Conservation (phyloP, 352 stramenopile species). For the Phytophthora citrophthora region DNA sequence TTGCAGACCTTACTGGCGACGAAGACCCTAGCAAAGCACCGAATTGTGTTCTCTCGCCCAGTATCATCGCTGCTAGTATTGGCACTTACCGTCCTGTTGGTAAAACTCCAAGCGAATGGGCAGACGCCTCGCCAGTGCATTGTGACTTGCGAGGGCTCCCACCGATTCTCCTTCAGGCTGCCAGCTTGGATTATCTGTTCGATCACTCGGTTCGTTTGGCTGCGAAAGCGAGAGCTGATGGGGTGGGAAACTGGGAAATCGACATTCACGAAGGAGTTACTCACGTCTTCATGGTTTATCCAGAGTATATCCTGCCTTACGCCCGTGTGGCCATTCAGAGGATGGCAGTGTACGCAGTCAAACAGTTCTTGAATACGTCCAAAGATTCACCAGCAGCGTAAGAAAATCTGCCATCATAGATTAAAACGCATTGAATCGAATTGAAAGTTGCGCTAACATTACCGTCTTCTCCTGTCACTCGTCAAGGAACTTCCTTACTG, state of each 20-base stretch:
- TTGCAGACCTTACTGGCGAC: conserved; percentile 7
- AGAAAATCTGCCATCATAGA: too few relatives aligned
- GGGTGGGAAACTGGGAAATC: conserved; percentile 26
- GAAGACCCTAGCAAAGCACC: neutral
- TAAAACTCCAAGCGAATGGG: conserved; percentile 8
- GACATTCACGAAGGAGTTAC: conserved; percentile 29
- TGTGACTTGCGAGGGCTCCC: conserved; percentile 27
- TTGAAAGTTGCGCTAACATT: too few relatives aligned
- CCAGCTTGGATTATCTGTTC: conserved; percentile 22
- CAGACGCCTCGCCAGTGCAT: conserved; percentile 31
- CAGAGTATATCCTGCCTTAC: conserved; percentile 24
- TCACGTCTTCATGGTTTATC: conserved; percentile 31
- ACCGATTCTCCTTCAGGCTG: conserved; percentile 28
- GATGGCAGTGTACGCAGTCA: conserved; percentile 26
- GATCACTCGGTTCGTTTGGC: conserved; percentile 18
- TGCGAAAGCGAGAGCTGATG: conserved; percentile 35
- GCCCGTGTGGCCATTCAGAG: conserved; percentile 14
- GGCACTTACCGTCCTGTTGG: conserved; percentile 5
- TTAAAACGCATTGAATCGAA: too few relatives aligned
- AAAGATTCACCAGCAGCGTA: neutral
- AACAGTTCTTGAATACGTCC: conserved; percentile 5
- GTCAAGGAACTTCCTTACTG: conserved; percentile 24
- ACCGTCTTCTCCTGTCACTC: neutral
- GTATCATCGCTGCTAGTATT: conserved; percentile 5
- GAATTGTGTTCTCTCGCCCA: conserved; percentile 8